A percentile compares a stretch with the other conserved stretches of the same genome.
phyloP scores from a whole-genome alignment of 306 rosid genomes.

The Oxytropis ochrocephala region DNA sequence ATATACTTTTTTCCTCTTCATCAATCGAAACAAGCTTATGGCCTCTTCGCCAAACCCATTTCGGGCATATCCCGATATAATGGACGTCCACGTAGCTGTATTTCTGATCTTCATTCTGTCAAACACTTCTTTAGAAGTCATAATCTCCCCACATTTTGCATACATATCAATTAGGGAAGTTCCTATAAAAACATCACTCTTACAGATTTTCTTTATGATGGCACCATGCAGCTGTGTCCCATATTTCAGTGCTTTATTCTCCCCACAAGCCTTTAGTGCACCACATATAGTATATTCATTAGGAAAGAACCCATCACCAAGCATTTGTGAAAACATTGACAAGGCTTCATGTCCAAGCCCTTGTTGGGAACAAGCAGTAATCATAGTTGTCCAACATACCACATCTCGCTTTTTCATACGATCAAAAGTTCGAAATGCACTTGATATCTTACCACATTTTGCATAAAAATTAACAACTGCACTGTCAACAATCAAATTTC shows the following conservation, averaged over 20 bases:
- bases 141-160: slow-evolving; percentile 75
- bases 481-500: slow-evolving; percentile 66
- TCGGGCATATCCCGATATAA: slow-evolving; percentile 88
- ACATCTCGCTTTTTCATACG: slow-evolving; percentile 58
- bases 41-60: slow-evolving; percentile 78
- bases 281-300: slow-evolving; percentile 77
- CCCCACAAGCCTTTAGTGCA: slow-evolving; percentile 85
- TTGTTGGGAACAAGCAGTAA: slow-evolving; percentile 86
- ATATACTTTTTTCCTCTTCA: slow-evolving; percentile 53
- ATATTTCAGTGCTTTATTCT: slow-evolving; percentile 43
- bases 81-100: slow-evolving; percentile 91
- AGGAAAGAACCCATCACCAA: slow-evolving; percentile 48
- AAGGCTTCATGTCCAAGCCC: slow-evolving; percentile 61
- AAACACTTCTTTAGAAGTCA: slow-evolving; percentile 57
- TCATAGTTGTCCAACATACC: slow-evolving; percentile 80
- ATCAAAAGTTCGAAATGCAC: slow-evolving; percentile 61
- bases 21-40: slow-evolving; percentile 46
- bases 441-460: slow-evolving; percentile 48
- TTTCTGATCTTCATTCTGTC: slow-evolving; percentile 60
- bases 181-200: slow-evolving; percentile 71
- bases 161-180: slow-evolving; percentile 82
- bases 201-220: slow-evolving; percentile 54
- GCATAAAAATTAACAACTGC: slow-evolving; percentile 69
- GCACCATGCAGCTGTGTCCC: slow-evolving; percentile 79
- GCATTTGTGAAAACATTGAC: slow-evolving; percentile 53